These are phyloP conservation scores for Termitomyces bulborhizus DNA, from an alignment of 768 basidiomycete genomes.

Conservation along the genomic window DNA sequence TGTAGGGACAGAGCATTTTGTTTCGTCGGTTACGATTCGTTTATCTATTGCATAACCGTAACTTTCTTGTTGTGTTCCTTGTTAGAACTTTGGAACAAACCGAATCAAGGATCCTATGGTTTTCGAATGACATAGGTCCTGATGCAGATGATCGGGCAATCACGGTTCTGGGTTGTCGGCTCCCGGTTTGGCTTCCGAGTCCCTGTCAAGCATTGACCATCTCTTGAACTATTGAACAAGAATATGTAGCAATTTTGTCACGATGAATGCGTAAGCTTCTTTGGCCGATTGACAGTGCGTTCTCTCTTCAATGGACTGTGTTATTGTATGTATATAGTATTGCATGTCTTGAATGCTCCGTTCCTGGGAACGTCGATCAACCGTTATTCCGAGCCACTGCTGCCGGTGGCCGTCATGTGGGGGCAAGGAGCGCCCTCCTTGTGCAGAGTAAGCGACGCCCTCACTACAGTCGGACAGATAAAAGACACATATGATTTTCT, in stretches of 20 bases:
- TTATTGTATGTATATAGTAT: too few species aligned
- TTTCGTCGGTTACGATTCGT: too few species aligned
- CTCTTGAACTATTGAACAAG: neutral
- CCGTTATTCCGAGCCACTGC: neutral
- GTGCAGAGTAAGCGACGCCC: neutral
- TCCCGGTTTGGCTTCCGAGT: too few species aligned
- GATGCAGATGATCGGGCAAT: too few species aligned
- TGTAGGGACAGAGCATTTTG: too few species aligned
- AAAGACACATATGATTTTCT: neutral
- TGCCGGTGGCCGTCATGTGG: neutral
- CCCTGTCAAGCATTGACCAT: too few species aligned
- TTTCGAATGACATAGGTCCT: too few species aligned
- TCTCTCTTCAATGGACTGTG: neutral
- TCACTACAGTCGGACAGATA: constrained; percentile 1
- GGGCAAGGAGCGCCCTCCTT: neutral
- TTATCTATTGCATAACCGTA: too few species aligned
- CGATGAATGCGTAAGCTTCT: neutral
- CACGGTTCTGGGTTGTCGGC: neutral
- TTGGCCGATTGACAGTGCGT: neutral
- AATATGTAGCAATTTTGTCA: neutral
- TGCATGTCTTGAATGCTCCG: too few species aligned
- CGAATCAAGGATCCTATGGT: too few species aligned
- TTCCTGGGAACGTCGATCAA: neutral
- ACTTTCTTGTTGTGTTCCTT: too few species aligned
- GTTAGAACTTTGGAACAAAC: too few species aligned